Conservation (phyloP, 176 grass and related monocot genomes). For the Canna indica region DNA sequence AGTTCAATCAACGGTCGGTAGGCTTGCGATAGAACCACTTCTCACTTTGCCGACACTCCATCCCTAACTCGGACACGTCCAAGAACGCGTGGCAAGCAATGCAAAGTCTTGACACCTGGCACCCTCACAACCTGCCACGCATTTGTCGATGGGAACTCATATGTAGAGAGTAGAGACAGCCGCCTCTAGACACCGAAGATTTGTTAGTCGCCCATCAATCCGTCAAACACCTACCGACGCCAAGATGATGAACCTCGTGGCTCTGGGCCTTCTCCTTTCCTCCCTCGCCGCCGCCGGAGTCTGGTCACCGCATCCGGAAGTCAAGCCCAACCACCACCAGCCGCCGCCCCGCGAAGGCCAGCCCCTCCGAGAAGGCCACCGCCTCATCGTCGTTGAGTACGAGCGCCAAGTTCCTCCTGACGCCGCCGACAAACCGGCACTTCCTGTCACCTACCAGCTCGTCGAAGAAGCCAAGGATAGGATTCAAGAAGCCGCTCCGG, state of each 20-base stretch:
- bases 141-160: no score
- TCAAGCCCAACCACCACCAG: background rate
- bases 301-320: constrained; percentile 35
- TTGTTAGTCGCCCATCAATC: no score
- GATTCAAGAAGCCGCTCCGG: background rate
- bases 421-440: background rate
- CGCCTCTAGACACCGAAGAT: no score
- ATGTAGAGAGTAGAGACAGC: no score
- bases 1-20: no score
- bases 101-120: no score
- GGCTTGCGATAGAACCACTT: no score
- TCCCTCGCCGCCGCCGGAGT: constrained; percentile 50
- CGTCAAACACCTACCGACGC: background rate
- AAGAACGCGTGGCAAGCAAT: no score
- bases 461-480: constrained; percentile 18
- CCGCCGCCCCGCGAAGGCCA: constrained; percentile 3
- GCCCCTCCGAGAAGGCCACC: constrained; percentile 47
- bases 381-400: constrained; percentile 77
- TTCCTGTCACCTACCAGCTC: background rate
- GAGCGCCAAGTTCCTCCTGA: constrained; percentile 40
- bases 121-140: no score
- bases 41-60: no score
- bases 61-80: no score
- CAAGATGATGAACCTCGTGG: constrained; percentile 67
- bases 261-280: constrained; percentile 50